A percentile compares a stretch with the other conserved stretches of the same genome.
Conservation (phyloP, 1,139 yeast species). For the Protomyces inouyei region DNA sequence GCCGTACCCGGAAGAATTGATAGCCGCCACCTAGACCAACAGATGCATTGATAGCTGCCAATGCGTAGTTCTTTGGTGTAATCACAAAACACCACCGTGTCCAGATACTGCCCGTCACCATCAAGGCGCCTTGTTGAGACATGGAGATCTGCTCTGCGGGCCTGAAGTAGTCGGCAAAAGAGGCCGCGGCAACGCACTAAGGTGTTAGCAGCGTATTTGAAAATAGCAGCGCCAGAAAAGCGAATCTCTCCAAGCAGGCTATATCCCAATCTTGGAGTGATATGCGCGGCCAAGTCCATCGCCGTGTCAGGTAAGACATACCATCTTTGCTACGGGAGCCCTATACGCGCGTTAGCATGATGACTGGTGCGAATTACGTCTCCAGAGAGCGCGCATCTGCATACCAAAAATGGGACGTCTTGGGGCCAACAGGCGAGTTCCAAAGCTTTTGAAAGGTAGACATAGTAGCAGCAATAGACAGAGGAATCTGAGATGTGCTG, state of each 20-base stretch:
- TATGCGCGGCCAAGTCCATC: too few relatives aligned
- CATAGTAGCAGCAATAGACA: neutral
- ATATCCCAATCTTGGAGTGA: neutral
- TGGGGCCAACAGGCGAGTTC: constrained; percentile 25
- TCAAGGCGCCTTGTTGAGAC: constrained; percentile 49
- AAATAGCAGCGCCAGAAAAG: neutral
- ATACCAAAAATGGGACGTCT: constrained; percentile 2
- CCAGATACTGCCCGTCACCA: constrained; percentile 94
- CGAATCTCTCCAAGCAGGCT: neutral
- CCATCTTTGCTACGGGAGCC: neutral
- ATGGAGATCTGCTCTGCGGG: constrained; percentile 29
- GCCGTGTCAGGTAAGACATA: neutral
- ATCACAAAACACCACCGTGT: constrained; percentile 97
- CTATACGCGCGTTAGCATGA: neutral
- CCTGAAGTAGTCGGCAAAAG: constrained; percentile 29
- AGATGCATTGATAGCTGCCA: constrained; percentile 93
- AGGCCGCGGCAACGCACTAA: constrained; percentile 25
- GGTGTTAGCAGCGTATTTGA: neutral
- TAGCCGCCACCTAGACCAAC: constrained; percentile 83
- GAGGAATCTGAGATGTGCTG: too few relatives aligned
- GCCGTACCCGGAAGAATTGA: constrained; percentile 57
- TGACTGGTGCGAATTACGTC: too few relatives aligned
- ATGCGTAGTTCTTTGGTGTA: constrained; percentile 74
- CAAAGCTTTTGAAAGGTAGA: neutral
- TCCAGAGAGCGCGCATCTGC: neutral